Percentiles rank a stretch among this genome's conserved stretches.
Conservation (phyloP, 495 filamentous ascomycete genomes). For the Terfezia boudieri region DNA sequence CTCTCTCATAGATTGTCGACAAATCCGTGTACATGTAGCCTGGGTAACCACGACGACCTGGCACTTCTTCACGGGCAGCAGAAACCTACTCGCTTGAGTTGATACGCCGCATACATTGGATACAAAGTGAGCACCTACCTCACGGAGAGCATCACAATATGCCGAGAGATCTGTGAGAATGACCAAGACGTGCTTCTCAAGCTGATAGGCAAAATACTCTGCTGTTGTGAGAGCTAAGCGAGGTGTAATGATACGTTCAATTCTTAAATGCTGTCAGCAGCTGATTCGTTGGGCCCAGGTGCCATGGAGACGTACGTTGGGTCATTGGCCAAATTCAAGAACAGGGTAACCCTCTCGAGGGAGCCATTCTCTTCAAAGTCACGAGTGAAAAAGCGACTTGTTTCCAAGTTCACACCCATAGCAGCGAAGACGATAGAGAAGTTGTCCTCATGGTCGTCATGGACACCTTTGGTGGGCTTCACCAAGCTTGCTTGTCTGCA, state of each 20-base stretch:
- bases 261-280: constrained; percentile 28
- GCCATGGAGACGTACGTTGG: constrained; percentile 46
- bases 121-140: constrained; percentile 29
- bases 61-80: constrained; percentile 95
- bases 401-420: constrained; percentile 99
- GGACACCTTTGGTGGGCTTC: constrained; percentile 73
- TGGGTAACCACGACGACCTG: constrained; percentile 96
- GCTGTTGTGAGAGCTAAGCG: constrained; percentile 90
- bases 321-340: constrained; percentile 97
- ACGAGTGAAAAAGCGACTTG: constrained; percentile 89
- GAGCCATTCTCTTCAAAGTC: constrained; percentile 99
- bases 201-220: constrained; percentile 99
- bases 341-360: constrained; percentile 89
- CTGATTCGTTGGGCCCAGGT: background rate
- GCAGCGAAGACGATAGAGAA: constrained; percentile 99
- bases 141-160: constrained; percentile 96
- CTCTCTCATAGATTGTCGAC: constrained; percentile 98
- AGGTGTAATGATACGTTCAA: constrained; percentile 99
- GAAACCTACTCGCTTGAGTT: constrained; percentile 25
- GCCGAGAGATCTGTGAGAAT: constrained; percentile 96
- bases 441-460: constrained; percentile 95
- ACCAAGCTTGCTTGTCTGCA: constrained; percentile 90
- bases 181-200: constrained; percentile 98
- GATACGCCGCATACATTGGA: background rate
- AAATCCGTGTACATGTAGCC: constrained; percentile 99